These are phyloP conservation scores for Candida caryicola DNA, from an alignment of 805 yeast genomes.

Conservation along the genomic window DNA sequence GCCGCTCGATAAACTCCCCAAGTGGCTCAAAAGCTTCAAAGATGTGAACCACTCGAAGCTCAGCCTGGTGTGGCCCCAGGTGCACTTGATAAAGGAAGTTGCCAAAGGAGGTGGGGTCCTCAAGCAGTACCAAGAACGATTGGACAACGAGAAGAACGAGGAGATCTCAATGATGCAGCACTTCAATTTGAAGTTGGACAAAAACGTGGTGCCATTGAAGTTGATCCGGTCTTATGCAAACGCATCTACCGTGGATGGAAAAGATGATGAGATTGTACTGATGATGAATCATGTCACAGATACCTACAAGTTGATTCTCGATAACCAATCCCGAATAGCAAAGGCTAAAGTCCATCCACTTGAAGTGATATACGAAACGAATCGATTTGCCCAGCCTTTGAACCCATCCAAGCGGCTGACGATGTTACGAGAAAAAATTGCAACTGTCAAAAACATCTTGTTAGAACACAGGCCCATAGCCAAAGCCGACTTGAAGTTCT, in stretches of 20 bases:
- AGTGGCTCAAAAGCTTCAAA: conserved; percentile 21
- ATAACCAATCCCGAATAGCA: conserved; percentile 18
- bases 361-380: conserved; percentile 32
- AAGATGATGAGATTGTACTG: not conserved
- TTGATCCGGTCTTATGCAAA: not conserved
- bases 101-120: conserved; percentile 11
- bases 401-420: conserved; percentile 27
- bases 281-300: conserved; percentile 13
- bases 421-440: conserved; percentile 23
- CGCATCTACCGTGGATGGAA: not conserved
- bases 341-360: conserved; percentile 26
- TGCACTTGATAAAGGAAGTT: conserved; percentile 30
- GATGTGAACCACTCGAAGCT: conserved; percentile 19
- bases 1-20: conserved; percentile 10
- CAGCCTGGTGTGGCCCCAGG: conserved; percentile 32
- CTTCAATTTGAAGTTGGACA: conserved; percentile 7
- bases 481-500: conserved; percentile 12
- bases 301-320: conserved; percentile 20
- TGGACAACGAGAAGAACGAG: conserved; percentile 12
- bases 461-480: conserved; percentile 20
- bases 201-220: not conserved
- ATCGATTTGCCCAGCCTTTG: conserved; percentile 29
- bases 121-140: conserved; percentile 14
- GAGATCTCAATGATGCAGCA: conserved; percentile 13
- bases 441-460: conserved; percentile 20